phyloP scores from a whole-genome alignment of 2,329 filamentous ascomycete genomes.

The Aspergillus pseudoviridinutans region DNA sequence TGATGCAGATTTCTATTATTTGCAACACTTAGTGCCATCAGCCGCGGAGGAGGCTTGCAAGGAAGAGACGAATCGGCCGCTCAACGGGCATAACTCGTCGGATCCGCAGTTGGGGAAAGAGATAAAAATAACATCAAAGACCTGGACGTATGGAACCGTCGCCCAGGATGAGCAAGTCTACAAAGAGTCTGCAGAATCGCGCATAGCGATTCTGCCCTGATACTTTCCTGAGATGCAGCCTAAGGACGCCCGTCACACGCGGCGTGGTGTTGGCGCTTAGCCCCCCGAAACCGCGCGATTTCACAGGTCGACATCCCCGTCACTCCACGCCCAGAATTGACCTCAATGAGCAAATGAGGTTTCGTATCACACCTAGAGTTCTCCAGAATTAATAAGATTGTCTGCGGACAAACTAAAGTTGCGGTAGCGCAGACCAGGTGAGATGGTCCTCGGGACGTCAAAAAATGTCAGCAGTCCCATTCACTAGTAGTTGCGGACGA shows the following conservation, averaged over 20 bases:
- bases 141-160: neutral
- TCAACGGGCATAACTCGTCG: constrained; percentile 10
- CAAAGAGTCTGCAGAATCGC: constrained; percentile 16
- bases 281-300: constrained; percentile 6
- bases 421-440: neutral
- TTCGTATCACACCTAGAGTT: constrained; percentile 8
- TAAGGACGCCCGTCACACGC: constrained; percentile 29
- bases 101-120: constrained; percentile 15
- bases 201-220: constrained; percentile 2
- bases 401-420: neutral
- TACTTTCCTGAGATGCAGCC: constrained; percentile 22
- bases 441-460: neutral
- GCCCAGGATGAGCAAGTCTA: neutral
- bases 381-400: neutral
- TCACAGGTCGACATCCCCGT: constrained; percentile 11
- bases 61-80: constrained; percentile 9
- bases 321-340: constrained; percentile 1
- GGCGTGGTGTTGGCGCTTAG: constrained; percentile 29
- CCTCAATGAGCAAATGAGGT: constrained; percentile 10
- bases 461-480: neutral
- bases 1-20: constrained; percentile 26
- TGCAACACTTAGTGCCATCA: constrained; percentile 21
- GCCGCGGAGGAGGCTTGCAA: constrained; percentile 15
- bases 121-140: constrained; percentile 22
- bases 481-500: neutral